Evolutionary conservation across 371 early-diverging fungal genomes (phyloP).

Genomic region (Apophysomyces trapeziformis): DNA sequence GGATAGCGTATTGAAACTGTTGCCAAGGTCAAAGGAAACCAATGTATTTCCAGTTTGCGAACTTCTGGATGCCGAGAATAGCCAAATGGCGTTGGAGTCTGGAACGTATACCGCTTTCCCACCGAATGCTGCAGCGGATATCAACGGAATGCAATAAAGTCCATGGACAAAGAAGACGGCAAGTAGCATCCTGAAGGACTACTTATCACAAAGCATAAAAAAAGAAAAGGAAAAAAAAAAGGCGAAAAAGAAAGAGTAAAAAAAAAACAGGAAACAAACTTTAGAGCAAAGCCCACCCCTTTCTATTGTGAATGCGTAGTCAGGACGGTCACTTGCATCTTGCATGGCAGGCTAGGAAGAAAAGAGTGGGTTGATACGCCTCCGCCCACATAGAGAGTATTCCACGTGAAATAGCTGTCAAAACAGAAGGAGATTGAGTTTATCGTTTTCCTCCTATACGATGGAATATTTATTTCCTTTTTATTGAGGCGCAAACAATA

Average conservation of each 20-base stretch:
- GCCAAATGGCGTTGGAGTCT: background rate
- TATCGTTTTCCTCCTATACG: background rate
- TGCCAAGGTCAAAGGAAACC: background rate
- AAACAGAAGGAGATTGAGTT: background rate
- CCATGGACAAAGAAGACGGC: background rate
- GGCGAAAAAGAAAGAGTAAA: background rate
- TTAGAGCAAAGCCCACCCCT: background rate
- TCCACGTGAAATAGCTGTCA: conserved; percentile 4
- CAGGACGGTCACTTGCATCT: background rate
- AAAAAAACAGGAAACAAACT: background rate
- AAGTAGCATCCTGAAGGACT: background rate
- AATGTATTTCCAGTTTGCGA: conserved; percentile 1
- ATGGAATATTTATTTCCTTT: background rate
- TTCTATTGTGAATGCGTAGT: conserved; percentile 6
- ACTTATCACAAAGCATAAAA: background rate
- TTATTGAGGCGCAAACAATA: no score
- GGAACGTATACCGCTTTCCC: conserved; percentile 1
- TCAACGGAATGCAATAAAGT: background rate
- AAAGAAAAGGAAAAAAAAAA: background rate
- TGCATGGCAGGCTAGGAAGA: background rate
- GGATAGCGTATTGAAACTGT: background rate
- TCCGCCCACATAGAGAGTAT: background rate
- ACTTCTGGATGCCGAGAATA: conserved; percentile 1
- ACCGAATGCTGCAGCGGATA: background rate
- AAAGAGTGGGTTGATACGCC: background rate